Conservation (phyloP, 2,329 filamentous ascomycete species). For the Didymella segeticola region DNA sequence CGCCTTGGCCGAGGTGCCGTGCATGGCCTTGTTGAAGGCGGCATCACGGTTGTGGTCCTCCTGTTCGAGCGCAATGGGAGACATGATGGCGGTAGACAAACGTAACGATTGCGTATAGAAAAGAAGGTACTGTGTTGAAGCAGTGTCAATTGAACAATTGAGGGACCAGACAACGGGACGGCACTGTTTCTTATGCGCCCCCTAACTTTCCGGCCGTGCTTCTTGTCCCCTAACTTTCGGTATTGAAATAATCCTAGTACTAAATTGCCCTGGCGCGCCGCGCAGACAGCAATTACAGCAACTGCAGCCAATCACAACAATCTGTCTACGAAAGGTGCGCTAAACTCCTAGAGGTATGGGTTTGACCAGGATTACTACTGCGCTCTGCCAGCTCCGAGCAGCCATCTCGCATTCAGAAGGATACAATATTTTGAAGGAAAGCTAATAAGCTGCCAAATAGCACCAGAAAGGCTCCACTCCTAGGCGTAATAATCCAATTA, state of each 20-base stretch:
- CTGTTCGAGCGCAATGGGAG: slow-evolving; percentile 69
- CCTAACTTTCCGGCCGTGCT: slow-evolving; percentile 13
- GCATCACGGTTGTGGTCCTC: slow-evolving; percentile 88
- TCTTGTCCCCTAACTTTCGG: too few species aligned
- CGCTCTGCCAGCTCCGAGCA: too few species aligned
- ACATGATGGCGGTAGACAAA: slow-evolving; percentile 52
- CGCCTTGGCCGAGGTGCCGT: slow-evolving; percentile 74
- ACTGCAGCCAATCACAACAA: slow-evolving; percentile 4
- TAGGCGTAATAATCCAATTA: too few species aligned
- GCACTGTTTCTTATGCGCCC: slow-evolving; percentile 24
- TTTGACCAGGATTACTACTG: too few species aligned
- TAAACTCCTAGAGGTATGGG: too few species aligned
- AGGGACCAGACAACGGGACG: slow-evolving; percentile 23
- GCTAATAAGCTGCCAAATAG: too few species aligned
- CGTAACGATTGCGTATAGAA: slow-evolving; percentile 6
- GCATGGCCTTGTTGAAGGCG: slow-evolving; percentile 87
- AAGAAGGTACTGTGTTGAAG: slow-evolving; percentile 18
- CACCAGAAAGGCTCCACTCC: too few species aligned
- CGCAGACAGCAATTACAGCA: slow-evolving; percentile 1
- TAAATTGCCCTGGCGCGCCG: neutral
- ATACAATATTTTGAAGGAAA: too few species aligned
- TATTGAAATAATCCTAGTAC: slow-evolving; percentile 14
- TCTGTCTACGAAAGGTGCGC: too few species aligned
- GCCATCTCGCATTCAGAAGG: too few species aligned
- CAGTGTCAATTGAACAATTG: slow-evolving; percentile 26